These are phyloP conservation scores for Scutellaria galericulata DNA, from an alignment of 257 asterid genomes.

Conservation along the genomic window DNA sequence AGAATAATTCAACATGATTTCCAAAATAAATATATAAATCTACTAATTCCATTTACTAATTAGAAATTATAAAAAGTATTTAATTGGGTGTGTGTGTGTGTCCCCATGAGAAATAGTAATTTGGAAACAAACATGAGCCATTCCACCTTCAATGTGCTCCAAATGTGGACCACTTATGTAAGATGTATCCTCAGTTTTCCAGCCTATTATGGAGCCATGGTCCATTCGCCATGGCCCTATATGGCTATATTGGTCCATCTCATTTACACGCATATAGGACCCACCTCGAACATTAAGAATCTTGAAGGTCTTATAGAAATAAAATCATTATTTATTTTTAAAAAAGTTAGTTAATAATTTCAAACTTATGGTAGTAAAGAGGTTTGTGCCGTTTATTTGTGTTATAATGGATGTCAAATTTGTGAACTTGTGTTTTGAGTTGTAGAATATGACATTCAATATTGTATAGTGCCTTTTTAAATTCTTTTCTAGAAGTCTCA, in stretches of 20 bases:
- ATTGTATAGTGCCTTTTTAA: too few species aligned
- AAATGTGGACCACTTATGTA: constrained; percentile 38
- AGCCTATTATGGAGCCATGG: constrained; percentile 37
- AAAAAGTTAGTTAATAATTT: too few species aligned
- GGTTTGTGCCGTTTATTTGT: too few species aligned
- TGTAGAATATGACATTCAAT: too few species aligned
- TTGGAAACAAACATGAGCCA: neutral
- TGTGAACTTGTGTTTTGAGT: too few species aligned
- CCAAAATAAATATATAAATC: too few species aligned
- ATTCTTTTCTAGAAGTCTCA: too few species aligned
- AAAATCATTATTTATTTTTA: too few species aligned
- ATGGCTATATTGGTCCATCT: neutral
- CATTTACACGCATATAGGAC: constrained; percentile 7
- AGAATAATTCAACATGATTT: too few species aligned
- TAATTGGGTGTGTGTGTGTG: neutral
- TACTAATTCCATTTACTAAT: too few species aligned
- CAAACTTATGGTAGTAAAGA: too few species aligned
- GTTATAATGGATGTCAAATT: too few species aligned
- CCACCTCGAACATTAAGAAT: constrained; percentile 5
- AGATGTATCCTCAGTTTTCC: constrained; percentile 36
- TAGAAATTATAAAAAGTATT: neutral
- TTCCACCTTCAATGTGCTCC: constrained; percentile 26
- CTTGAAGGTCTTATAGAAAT: neutral
- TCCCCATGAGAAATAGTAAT: neutral
- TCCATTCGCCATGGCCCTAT: constrained; percentile 29